These are phyloP conservation scores for Myriosclerotinia curreyana DNA, from an alignment of 2,329 filamentous ascomycete genomes.

Conservation along the genomic window DNA sequence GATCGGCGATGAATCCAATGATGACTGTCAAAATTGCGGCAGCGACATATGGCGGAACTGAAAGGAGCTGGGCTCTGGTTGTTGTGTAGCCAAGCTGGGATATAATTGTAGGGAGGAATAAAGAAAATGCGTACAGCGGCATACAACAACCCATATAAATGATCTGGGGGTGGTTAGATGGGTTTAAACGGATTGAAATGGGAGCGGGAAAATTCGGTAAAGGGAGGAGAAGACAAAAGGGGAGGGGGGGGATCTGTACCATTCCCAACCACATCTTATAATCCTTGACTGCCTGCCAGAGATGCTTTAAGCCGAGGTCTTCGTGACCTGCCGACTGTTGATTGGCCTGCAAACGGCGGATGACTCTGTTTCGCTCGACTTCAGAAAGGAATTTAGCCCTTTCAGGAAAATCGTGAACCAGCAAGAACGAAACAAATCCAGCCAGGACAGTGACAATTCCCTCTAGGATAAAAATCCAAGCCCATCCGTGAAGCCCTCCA, in stretches of 20 bases:
- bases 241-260: slow-evolving; percentile 24
- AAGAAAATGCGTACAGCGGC: slow-evolving; percentile 69
- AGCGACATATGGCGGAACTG: slow-evolving; percentile 71
- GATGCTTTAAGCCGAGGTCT: slow-evolving; percentile 67
- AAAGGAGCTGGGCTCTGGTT: slow-evolving; percentile 67
- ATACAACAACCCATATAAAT: slow-evolving; percentile 77
- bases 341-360: slow-evolving; percentile 67
- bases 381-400: slow-evolving; percentile 69
- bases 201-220: too few relatives aligned
- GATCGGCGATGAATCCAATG: slow-evolving; percentile 74
- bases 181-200: too few relatives aligned
- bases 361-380: slow-evolving; percentile 67
- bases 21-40: slow-evolving; percentile 67
- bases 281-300: slow-evolving; percentile 70
- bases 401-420: slow-evolving; percentile 80
- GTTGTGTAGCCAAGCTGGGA: slow-evolving; percentile 52
- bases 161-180: slow-evolving; percentile 35
- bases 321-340: slow-evolving; percentile 75
- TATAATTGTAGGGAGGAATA: slow-evolving; percentile 81
- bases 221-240: too few relatives aligned
- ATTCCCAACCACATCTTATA: slow-evolving; percentile 81
- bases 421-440: slow-evolving; percentile 68
- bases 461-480: slow-evolving; percentile 67
- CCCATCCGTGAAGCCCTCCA: slow-evolving; percentile 55
- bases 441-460: slow-evolving; percentile 68